Evolutionary conservation across 352 stramenopile species (phyloP), one percentile per base, ranked within the genome.

Genomic region (Phytopythium oedochilum): DNA sequence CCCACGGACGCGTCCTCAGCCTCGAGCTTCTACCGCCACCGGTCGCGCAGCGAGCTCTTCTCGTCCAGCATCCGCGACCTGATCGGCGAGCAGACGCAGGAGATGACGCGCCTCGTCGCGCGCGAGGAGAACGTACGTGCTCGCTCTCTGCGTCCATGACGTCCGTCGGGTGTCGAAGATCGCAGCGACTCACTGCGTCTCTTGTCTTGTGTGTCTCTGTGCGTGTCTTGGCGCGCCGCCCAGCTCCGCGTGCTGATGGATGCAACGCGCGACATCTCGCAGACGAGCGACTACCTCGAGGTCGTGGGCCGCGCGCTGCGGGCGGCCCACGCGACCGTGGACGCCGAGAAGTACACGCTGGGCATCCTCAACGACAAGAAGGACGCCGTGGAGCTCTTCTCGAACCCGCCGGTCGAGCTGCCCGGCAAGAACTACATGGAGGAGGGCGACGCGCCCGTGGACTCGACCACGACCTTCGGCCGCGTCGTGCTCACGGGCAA

Each of bases 401-500:
- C 76, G 4, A 90, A 86, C 26, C 71, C 75, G 18, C 75, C 75
- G 0, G 63, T 90, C 22, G 60, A 65, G 1, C 57, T 84, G 11
- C 62, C 67, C 0, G 68, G 75, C 15, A 70, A 82, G 23, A 55
- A 64, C 22, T 77, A 78, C 45, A 73, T 88, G 48, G 77, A 88
- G 39, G 79, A 88, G 66, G 76, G 73, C 32, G 68, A 56, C 18
- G 55, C 81, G 11, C 53, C 78, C 3, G 68, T 87, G 6, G 78
- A 86, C 49, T 81, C 72, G 18, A 72, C 78, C 42, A 87, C 73
- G 1, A 89, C 75, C 11, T 89, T 86, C 49, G 78, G 78, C 5
- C 78, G 78, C n/a, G 78, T 89, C 25, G 67, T 87, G 2, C 39
- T 89, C 69, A 86, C 75, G 25, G 78, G 75, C 29, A 89, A 64